Evolutionary conservation across 495 filamentous ascomycete species (phyloP).

Genomic region (Aspergillus conjunctus): DNA sequence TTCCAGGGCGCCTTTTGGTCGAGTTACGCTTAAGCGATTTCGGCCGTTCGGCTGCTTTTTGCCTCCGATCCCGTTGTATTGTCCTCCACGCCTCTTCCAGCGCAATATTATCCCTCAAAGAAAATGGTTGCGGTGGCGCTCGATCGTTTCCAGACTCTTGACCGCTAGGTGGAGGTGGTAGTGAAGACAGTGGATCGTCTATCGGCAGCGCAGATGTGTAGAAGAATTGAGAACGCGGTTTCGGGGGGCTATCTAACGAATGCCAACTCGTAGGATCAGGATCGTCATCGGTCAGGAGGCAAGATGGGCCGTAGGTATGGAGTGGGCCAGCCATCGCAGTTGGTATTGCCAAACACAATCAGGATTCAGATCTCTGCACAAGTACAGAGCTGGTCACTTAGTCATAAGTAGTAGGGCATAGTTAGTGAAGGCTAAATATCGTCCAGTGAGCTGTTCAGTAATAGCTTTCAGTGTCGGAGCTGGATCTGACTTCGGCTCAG

Average conservation of each 20-base stretch:
- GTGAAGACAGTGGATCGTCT: constrained; percentile 76
- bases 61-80: constrained; percentile 48
- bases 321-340: constrained; percentile 47
- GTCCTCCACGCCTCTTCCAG: constrained; percentile 73
- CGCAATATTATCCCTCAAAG: constrained; percentile 69
- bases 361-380: neutral
- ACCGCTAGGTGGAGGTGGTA: constrained; percentile 58
- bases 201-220: constrained; percentile 76
- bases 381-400: constrained; percentile 7
- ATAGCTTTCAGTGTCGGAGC: constrained; percentile 8
- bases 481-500: constrained; percentile 18
- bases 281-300: constrained; percentile 48
- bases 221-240: constrained; percentile 72
- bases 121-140: constrained; percentile 73
- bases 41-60: constrained; percentile 32
- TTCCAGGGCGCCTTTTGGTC: constrained; percentile 37
- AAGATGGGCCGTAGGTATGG: constrained; percentile 59
- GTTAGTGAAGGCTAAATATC: neutral
- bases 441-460: neutral
- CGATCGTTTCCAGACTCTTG: constrained; percentile 51
- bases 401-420: constrained; percentile 11
- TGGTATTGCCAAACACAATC: constrained; percentile 9
- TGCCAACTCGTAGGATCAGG: constrained; percentile 37
- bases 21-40: constrained; percentile 38
- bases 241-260: constrained; percentile 41